Evolutionary conservation across 2,329 filamentous ascomycete species (phyloP), one percentile per base, ranked within the genome.

Genomic region (Thelonectria discophora): DNA sequence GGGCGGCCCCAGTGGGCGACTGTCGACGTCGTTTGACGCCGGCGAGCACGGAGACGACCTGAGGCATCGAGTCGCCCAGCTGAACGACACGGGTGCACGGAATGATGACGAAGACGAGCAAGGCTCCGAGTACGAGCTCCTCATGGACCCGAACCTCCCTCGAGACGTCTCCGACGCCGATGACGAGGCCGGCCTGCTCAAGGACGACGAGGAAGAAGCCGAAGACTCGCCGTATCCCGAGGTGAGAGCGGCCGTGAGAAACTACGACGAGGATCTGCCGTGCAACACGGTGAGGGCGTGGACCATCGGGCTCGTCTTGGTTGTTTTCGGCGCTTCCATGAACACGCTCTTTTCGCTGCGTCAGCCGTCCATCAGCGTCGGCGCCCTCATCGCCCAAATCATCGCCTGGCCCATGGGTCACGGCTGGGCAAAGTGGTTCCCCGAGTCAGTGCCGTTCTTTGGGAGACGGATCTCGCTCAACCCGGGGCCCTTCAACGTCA

Each of bases 401-500:
- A 81, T 89, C 43, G 85, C 86, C 4, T 90, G 86, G 82, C 86
- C 87, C 0, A 75, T 90, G 21, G 88, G 88, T 10, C 82, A 85
- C 54, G 81, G 78, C 8, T 90, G 88, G 88, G 85, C 86, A 13
- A 79, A 75, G 49, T 74, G 85, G 34, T 77, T 88, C 73, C 86
- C 87, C 1, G 73, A 75, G 12, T 78, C 74, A 61, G 76, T 87
- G 56, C 79, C 69, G 18, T 82, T 81, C 0, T 83, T 88, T 64
- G 87, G 87, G 10, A 58, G 81, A 6, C 77, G 69, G 18, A 88
- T 84, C 81, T 82, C 80, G 20, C 75, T 90, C n/a, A 90, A 90
- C 58, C 87, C 88, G 0, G 87, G 87, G 0, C 88, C 88, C 1
- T 91, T 91, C 76, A 91, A 89, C 69, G 82, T 89, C 73, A 91